Conservation (phyloP, 176 grass and related monocot genomes). For the Alopecurus myosuroides region DNA sequence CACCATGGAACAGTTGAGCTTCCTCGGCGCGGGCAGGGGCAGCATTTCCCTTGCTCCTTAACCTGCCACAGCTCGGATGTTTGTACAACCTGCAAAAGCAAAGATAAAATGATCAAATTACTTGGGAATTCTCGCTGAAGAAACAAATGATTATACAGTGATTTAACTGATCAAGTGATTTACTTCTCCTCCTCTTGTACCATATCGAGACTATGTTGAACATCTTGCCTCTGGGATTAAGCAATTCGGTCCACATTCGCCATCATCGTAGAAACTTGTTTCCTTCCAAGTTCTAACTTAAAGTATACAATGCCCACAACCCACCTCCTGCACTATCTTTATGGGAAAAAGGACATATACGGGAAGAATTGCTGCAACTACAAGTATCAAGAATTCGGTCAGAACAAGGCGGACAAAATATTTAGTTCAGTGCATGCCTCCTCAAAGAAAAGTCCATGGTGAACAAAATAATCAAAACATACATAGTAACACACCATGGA, state of each 20-base stretch:
- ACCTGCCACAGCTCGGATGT: constrained; percentile 75
- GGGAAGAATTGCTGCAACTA: constrained; percentile 24
- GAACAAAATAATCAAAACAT: background rate
- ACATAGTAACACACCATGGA: too few species aligned
- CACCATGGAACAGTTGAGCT: constrained; percentile 66
- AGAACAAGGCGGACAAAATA: background rate
- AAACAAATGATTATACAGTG: background rate
- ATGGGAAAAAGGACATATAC: constrained; percentile 17
- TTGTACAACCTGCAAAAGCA: constrained; percentile 81
- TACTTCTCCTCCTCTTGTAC: constrained; percentile 94
- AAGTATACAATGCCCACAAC: constrained; percentile 20
- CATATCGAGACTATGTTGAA: constrained; percentile 94
- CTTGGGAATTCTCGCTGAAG: background rate
- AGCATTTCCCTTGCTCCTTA: constrained; percentile 45
- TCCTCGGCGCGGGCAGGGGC: constrained; percentile 26
- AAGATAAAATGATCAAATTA: background rate
- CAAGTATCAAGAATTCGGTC: constrained; percentile 27
- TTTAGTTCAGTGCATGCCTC: background rate
- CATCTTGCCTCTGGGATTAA: constrained; percentile 33
- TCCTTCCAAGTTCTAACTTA: background rate
- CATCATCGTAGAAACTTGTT: background rate
- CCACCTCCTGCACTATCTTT: background rate
- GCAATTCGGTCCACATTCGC: background rate
- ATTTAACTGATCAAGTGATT: constrained; percentile 77
- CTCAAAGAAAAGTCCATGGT: background rate